Evolutionary conservation across 129 eudicot genomes (phyloP).

Genomic region (Arctium minus): DNA sequence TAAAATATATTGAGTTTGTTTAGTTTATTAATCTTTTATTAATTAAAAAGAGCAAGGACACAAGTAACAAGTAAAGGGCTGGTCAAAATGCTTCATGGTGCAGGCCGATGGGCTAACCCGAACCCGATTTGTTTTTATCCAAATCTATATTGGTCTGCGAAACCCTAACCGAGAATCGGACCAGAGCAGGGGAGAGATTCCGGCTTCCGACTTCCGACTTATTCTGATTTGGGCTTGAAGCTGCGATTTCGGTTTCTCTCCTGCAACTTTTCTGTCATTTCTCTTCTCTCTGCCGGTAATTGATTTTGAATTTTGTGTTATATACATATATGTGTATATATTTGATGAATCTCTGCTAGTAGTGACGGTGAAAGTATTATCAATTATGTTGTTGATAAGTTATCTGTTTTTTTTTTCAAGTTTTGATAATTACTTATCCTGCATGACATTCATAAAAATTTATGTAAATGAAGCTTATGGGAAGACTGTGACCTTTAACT

Average conservation of each 20-base stretch:
- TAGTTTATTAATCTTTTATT: no score
- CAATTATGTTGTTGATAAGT: not conserved
- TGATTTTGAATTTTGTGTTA: not conserved
- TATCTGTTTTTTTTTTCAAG: not conserved
- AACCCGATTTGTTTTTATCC: constrained; percentile 11
- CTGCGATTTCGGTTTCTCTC: not conserved
- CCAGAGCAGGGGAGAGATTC: constrained; percentile 5
- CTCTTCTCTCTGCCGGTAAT: constrained; percentile 8
- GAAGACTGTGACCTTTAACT: not conserved
- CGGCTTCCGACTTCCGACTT: not conserved
- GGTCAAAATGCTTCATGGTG: not conserved
- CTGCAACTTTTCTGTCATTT: not conserved
- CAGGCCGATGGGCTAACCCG: not conserved
- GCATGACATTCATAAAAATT: not conserved
- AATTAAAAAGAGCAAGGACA: no score
- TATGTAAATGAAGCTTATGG: not conserved
- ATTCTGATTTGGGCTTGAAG: not conserved
- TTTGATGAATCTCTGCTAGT: not conserved
- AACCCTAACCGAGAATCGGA: constrained; percentile 25
- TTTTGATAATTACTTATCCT: not conserved
- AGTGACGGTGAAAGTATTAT: not conserved
- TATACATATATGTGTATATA: not conserved
- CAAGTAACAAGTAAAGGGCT: no score
- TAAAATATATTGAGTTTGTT: not conserved
- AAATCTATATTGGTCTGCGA: not conserved